These are phyloP conservation scores for Chaetomium olivaceum DNA, from an alignment of 2,329 filamentous ascomycete species.

Conservation along the genomic window DNA sequence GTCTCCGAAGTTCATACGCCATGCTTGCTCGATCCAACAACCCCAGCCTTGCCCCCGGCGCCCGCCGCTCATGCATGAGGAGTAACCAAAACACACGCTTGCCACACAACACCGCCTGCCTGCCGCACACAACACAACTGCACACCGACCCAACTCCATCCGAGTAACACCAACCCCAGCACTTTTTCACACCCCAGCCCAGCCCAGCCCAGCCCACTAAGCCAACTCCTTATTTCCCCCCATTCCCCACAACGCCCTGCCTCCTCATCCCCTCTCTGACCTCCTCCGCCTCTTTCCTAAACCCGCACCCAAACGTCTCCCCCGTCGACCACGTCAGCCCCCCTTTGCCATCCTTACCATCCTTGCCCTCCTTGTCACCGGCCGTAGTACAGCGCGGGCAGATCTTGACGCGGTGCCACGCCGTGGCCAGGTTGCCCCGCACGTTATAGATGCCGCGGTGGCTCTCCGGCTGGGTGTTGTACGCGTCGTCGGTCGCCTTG, in stretches of 20 bases:
- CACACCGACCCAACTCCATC: neutral
- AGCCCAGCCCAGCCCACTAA: neutral
- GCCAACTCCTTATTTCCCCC: neutral
- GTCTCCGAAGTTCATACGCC: neutral
- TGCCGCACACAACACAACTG: neutral
- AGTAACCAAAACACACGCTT: slow-evolving; percentile 1
- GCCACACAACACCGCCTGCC: neutral
- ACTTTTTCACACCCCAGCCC: neutral
- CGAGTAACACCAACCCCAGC: neutral
- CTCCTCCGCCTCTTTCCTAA: slow-evolving; percentile 32
- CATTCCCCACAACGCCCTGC: neutral
- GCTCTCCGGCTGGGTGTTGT: slow-evolving; percentile 66
- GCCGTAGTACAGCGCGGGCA: slow-evolving; percentile 37
- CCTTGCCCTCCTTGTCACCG: neutral
- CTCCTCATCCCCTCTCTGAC: slow-evolving; percentile 22
- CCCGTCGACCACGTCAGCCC: slow-evolving; percentile 36
- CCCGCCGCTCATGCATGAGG: neutral
- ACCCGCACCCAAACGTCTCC: slow-evolving; percentile 35
- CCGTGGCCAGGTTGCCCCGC: slow-evolving; percentile 65
- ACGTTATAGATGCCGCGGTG: slow-evolving; percentile 63
- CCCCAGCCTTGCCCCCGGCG: neutral
- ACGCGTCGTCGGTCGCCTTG: slow-evolving; percentile 66
- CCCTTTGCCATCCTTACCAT: slow-evolving; percentile 19
- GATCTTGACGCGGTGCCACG: slow-evolving; percentile 60
- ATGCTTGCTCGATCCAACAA: neutral